Conservation (phyloP, 73 alveolate species). For the Tetrahymena elliotti region DNA sequence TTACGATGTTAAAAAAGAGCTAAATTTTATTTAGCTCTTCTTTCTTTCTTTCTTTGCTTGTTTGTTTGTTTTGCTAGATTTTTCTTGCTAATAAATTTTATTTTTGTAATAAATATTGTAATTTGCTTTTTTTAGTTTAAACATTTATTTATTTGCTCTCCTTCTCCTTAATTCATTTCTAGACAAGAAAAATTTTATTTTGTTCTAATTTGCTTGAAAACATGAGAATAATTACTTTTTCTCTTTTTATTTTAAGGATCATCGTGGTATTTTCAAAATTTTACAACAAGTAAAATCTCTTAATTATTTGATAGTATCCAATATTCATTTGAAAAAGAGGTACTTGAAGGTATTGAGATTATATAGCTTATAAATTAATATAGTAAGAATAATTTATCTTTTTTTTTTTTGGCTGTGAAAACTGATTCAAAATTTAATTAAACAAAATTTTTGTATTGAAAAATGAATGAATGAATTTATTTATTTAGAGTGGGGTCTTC, state of each 20-base stretch:
- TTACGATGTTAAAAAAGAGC: not conserved
- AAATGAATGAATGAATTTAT: not conserved
- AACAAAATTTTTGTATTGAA: not conserved
- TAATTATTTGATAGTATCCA: not conserved
- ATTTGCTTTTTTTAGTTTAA: not conserved
- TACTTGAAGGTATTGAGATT: too few species aligned
- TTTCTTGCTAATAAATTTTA: too few species aligned
- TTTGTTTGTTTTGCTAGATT: too few species aligned
- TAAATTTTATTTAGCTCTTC: too few species aligned
- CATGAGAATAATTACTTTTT: too few species aligned
- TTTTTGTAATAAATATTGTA: not conserved
- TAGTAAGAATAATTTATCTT: not conserved
- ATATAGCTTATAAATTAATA: not conserved
- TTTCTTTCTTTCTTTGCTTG: too few species aligned
- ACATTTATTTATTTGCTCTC: too few species aligned
- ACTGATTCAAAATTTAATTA: not conserved
- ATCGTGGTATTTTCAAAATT: too few species aligned
- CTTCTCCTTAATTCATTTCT: not conserved
- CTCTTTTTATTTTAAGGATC: too few species aligned
- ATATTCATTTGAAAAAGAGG: too few species aligned
- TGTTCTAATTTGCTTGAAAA: too few species aligned
- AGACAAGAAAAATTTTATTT: not conserved
- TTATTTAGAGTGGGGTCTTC: not conserved
- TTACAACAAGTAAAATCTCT: too few species aligned
- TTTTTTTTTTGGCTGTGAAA: not conserved